Base-by-base conservation (phyloP, 164 flowering plant genomes). In the Magnolia changhungtana region DNA sequence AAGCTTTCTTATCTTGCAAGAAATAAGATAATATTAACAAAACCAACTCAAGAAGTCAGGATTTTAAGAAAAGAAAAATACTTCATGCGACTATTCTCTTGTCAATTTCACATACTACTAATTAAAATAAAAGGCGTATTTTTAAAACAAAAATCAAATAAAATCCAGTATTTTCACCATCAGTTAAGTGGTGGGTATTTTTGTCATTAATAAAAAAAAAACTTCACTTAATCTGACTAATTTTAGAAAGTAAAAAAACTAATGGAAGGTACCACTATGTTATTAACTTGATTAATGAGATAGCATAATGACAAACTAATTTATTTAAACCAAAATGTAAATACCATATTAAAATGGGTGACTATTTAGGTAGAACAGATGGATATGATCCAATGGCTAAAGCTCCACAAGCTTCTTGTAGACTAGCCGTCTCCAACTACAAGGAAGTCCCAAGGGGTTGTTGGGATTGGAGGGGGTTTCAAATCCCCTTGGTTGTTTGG, bases 1-100 rank as follows among this genome's bases (percentile, higher is more conserved):
- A 55, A 55, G 23, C 51, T 58, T 18, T 58, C 37, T 27, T 18
- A 18, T 29, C 52, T 19, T 10, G 63, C 3, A 74, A 21, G 23
- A 20, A 64, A 21, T 3, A 59, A 21, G 10, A 8, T 5, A 64
- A 7, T 7, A n/a, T 49, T 70, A 2, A 66, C 27, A 50, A 13
- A 16, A 74, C 45, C 71, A 74, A 66, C 49, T 51, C 29, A 65
- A 50, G 49, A 49, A 45, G 14, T 49, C 71, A 65, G 66, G 24
- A 65, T 45, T 49, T n/a, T 27, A 61, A 37, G 45, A 37, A 37
- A 37, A 37, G 45, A 37, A 4, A 37, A 37, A 4, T 5, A 55
- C 19, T 55, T 55, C 61, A 73, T 8, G 1, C 6, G 21, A 23
- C 29, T 2, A 2, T 37, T 37, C 45, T 37, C 9, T 64, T 64